Conservation (phyloP, 768 basidiomycete species). For the Candolleomyces aberdarensis region DNA sequence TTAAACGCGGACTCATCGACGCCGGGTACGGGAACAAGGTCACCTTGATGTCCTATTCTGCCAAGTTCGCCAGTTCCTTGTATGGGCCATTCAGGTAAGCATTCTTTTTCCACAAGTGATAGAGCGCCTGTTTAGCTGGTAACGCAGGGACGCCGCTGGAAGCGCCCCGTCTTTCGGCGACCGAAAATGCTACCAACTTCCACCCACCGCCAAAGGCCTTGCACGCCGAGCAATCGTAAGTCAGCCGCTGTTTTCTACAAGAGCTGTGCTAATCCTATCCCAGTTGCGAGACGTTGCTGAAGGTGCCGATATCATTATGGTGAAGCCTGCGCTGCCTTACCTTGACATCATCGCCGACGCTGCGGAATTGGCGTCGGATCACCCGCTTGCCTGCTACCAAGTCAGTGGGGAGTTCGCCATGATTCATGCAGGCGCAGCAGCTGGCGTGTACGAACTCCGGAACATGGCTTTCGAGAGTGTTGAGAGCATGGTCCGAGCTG, state of each 20-base stretch:
- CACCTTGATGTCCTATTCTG: slow-evolving; percentile 94
- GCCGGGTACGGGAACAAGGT: slow-evolving; percentile 83
- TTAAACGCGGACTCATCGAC: slow-evolving; percentile 84
- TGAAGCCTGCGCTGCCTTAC: slow-evolving; percentile 95
- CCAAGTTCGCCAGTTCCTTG: slow-evolving; percentile 93
- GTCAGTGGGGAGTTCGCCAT: slow-evolving; percentile 98
- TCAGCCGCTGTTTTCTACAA: slow-evolving; percentile 10
- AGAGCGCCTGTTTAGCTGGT: background rate
- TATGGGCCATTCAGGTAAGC: slow-evolving; percentile 94
- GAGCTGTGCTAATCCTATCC: slow-evolving; percentile 3
- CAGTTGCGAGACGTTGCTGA: slow-evolving; percentile 86
- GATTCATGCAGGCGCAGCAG: slow-evolving; percentile 89
- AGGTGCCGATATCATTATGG: slow-evolving; percentile 99
- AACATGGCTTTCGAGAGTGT: slow-evolving; percentile 93
- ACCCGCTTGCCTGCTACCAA: slow-evolving; percentile 95
- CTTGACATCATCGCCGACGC: slow-evolving; percentile 95
- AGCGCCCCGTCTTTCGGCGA: slow-evolving; percentile 93
- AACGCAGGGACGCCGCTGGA: slow-evolving; percentile 88
- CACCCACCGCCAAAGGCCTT: slow-evolving; percentile 82
- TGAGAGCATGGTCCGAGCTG: slow-evolving; percentile 90
- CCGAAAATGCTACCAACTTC: slow-evolving; percentile 97
- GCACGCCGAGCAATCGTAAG: slow-evolving; percentile 91
- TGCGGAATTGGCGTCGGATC: slow-evolving; percentile 72
- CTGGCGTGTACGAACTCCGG: slow-evolving; percentile 90
- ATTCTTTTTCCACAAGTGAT: background rate